Percentiles rank a stretch among this genome's conserved stretches.
phyloP scores from a whole-genome alignment of 208 protist species.

The Phytomonas francai region DNA sequence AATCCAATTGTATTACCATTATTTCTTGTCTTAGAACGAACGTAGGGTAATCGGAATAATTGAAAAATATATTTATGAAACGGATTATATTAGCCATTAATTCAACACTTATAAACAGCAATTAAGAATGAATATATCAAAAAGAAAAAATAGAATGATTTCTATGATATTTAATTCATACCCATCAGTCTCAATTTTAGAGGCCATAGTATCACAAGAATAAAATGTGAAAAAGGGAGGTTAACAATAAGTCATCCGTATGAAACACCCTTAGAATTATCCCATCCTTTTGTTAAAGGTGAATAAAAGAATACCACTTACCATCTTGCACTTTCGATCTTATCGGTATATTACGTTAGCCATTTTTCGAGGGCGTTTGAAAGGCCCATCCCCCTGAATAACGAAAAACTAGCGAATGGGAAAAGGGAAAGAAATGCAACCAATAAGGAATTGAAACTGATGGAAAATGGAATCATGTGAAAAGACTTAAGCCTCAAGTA shows the following conservation, averaged over 20 bases:
- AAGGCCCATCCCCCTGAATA: neutral
- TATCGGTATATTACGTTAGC: neutral
- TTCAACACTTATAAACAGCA: neutral
- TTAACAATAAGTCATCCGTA: constrained; percentile 4
- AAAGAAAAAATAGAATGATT: neutral
- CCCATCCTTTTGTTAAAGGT: neutral
- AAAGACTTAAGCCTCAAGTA: neutral
- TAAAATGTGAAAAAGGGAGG: neutral
- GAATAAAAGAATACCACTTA: neutral
- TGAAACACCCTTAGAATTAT: neutral
- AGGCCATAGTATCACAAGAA: neutral
- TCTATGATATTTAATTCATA: neutral
- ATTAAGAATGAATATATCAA: neutral
- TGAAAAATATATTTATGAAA: neutral
- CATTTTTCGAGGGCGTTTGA: neutral
- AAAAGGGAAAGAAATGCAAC: constrained; percentile 8
- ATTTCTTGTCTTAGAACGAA: neutral
- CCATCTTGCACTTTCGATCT: neutral
- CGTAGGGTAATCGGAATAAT: neutral
- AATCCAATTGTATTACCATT: neutral
- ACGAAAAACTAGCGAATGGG: constrained; percentile 5
- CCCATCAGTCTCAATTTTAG: neutral
- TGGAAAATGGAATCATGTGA: constrained; percentile 10
- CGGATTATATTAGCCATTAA: constrained; percentile 1
- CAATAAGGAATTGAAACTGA: constrained; percentile 12